These are phyloP conservation scores for Brassica carinata DNA, from an alignment of 345 rosid genomes.

Conservation along the genomic window DNA sequence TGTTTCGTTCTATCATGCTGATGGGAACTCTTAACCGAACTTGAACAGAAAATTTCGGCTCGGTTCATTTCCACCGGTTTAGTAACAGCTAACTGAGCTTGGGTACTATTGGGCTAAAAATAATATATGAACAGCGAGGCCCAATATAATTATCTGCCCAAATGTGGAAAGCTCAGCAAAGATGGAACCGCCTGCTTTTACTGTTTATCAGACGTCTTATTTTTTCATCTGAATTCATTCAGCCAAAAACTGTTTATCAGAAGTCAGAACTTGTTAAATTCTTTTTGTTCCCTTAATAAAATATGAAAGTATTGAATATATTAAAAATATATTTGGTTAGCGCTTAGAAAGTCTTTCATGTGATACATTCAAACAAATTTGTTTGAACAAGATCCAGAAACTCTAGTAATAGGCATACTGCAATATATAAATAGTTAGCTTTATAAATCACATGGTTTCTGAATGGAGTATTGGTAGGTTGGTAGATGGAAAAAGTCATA, in stretches of 20 bases:
- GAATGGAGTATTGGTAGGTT: conserved; percentile 39
- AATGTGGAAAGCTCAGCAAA: not conserved
- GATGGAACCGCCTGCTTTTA: conserved; percentile 24
- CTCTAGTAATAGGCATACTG: not conserved
- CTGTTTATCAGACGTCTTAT: not conserved
- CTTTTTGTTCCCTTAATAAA: not conserved
- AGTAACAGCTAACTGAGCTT: not conserved
- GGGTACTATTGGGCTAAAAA: not conserved
- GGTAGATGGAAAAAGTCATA: conserved; percentile 32
- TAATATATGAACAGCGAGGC: not conserved
- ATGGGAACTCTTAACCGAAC: too few species aligned
- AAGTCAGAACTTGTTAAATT: not conserved
- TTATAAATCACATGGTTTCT: conserved; percentile 33
- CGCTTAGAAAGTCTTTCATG: not conserved
- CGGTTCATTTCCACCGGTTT: too few species aligned
- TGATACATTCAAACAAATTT: conserved; percentile 11
- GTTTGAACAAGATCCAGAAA: not conserved
- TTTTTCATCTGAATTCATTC: too few species aligned
- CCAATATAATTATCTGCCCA: conserved; percentile 11
- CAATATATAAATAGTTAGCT: not conserved
- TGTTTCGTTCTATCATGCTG: too few species aligned
- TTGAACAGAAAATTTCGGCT: too few species aligned
- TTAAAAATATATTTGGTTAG: not conserved
- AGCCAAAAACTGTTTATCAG: not conserved
- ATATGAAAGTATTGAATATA: not conserved